These are phyloP conservation scores for Entonaema liquescens DNA, from an alignment of 495 filamentous ascomycete species.

Conservation along the genomic window DNA sequence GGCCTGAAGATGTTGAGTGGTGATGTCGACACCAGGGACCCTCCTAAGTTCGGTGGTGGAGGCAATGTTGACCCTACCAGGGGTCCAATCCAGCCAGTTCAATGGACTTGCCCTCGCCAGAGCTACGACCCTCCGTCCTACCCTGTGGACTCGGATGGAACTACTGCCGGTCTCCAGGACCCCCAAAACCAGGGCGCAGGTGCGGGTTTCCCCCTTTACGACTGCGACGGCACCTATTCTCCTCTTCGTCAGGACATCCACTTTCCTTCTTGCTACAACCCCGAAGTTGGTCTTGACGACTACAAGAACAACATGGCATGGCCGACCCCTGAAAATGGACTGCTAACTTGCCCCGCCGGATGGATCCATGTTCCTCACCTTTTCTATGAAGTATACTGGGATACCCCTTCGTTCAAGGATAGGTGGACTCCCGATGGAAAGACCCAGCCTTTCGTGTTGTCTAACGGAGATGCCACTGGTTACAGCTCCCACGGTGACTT, in stretches of 20 bases:
- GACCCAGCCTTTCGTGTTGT: constrained; percentile 70
- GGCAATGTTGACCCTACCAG: constrained; percentile 52
- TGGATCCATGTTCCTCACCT: constrained; percentile 66
- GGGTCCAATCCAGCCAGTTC: constrained; percentile 54
- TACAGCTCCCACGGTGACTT: constrained; percentile 74
- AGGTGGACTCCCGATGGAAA: constrained; percentile 64
- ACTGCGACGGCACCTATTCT: constrained; percentile 62
- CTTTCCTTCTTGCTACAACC: constrained; percentile 66
- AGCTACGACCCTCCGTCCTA: constrained; percentile 62
- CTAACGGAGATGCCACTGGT: constrained; percentile 67
- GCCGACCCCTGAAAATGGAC: constrained; percentile 60
- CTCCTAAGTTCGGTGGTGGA: constrained; percentile 46
- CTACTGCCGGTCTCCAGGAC: constrained; percentile 57
- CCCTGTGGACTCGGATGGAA: constrained; percentile 55
- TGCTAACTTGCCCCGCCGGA: constrained; percentile 67
- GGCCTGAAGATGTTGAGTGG: constrained; percentile 79
- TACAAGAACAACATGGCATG: constrained; percentile 63
- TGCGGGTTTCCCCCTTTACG: constrained; percentile 59
- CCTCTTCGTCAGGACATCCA: constrained; percentile 65
- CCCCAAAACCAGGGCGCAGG: constrained; percentile 59
- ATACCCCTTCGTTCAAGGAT: constrained; percentile 63
- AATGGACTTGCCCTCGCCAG: constrained; percentile 57
- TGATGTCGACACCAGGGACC: constrained; percentile 59
- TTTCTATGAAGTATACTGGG: constrained; percentile 75
- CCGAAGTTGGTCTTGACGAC: constrained; percentile 63